Evolutionary conservation across 2,329 filamentous ascomycete species (phyloP), one percentile per base, ranked within the genome.

Genomic region (Pseudocercospora vitis): DNA sequence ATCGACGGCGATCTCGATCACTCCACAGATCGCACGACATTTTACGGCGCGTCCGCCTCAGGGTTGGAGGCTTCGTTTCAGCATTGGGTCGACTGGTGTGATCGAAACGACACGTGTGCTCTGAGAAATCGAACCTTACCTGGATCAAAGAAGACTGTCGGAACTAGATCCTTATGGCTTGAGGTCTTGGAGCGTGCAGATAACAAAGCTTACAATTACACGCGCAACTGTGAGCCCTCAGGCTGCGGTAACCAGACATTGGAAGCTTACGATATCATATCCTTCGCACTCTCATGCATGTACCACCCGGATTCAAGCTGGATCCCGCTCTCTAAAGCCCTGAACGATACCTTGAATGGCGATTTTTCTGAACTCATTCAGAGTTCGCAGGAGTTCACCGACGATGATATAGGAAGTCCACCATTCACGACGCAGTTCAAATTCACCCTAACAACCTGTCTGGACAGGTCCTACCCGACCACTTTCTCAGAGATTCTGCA

Each of bases 1-100:
- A 33, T 78, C n/a, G 76, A 78, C 64, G 76, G 74, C 18, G 70
- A 72, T 26, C 52, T 76, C 26, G 74, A 77, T 59, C 75, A 75
- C 58, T 70, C 69, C 1, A 68, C 71, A 44, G 56, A 64, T 23
- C 69, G 73, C 54, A 55, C 68, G 2, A 61, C 67, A 4, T 70
- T 71, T 28, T 47, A 75, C 1, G 60, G 70, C 2, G 68, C 67
- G 26, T 73, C 75, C 61, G 53, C 67, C 4, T 62, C 65, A 1
- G 63, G 71, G 2, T 76, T 74, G 63, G 69, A 73, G 42, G 57
- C 61, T 3, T 68, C 63, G 1, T 60, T 76, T 4, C 60, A 66
- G 52, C 55, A 68, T 18, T 74, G 75, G 65, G 73, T 75, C 58
- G 26, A 44, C 1, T 74, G 71, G 70, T 74, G 72, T 42, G 50